These are phyloP conservation scores for Fraxinus xanthoxyloides DNA, from an alignment of 305 asterid genomes.

Conservation along the genomic window DNA sequence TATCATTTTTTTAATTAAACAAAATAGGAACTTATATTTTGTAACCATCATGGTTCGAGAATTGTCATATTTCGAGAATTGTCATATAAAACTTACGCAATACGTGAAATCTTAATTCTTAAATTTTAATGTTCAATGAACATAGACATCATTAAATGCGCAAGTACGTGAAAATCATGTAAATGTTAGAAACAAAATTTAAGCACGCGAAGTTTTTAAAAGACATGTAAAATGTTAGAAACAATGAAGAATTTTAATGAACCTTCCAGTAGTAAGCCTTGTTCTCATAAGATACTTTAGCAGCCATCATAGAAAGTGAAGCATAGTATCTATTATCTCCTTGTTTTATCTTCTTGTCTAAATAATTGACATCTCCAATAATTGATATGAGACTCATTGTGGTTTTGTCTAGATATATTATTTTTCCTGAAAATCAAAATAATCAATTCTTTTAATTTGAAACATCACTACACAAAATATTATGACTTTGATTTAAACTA, in stretches of 20 bases:
- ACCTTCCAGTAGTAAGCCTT: slow-evolving; percentile 47
- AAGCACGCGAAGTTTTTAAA: background rate
- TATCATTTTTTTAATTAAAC: no score
- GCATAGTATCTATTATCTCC: slow-evolving; percentile 39
- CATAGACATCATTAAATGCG: background rate
- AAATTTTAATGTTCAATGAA: background rate
- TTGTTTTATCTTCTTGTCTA: background rate
- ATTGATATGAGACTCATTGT: slow-evolving; percentile 30
- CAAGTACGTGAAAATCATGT: background rate
- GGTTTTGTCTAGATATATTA: slow-evolving; percentile 26
- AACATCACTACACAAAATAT: background rate
- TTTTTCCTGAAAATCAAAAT: slow-evolving; percentile 26
- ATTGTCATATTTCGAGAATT: background rate
- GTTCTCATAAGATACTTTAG: slow-evolving; percentile 54
- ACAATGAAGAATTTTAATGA: background rate
- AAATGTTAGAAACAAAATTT: no score
- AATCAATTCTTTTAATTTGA: no score
- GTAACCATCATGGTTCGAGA: no score
- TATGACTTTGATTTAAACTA: background rate
- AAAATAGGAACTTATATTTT: no score
- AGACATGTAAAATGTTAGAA: background rate
- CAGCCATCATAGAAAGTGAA: slow-evolving; percentile 40
- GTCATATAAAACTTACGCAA: background rate
- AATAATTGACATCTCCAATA: slow-evolving; percentile 32
- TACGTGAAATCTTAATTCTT: no score